Evolutionary conservation across 2,329 filamentous ascomycete genomes (phyloP), one percentile per base, ranked within the genome.

Genomic region (Cadophora gregata): DNA sequence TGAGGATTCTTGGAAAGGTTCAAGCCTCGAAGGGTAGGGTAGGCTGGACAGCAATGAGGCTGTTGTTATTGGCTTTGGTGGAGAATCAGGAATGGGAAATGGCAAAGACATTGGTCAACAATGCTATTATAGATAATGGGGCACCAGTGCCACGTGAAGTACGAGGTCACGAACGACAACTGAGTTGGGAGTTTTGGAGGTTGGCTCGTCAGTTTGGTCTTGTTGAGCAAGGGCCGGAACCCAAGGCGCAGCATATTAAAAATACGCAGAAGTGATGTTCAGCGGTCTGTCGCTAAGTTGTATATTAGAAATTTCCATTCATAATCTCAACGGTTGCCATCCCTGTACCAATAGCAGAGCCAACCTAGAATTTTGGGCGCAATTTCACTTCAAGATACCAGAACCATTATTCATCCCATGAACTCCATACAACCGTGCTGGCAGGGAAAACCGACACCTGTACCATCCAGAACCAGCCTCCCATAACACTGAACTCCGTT

Each of bases 1-100:
- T 86, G 72, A 75, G 74, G 58, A 78, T 86, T 47, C 85, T 86
- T 70, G 77, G 81, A 60, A 78, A 80, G 67, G 78, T 86, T 21
- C 74, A 79, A 63, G 69, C 64, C 31, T 62, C 63, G 21, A 67
- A 69, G 12, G 68, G 62, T n/a, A 64, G 48, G 42, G 64, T 70
- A n/a, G 71, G 75, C 8, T 78, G 72, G 71, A 50, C 62, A 7
- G 68, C 76, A 1, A 60, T 77, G 68, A 63, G 65, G 48, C 69
- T 65, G 24, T 33, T 79, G 27, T 61, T 79, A 14, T 42, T 66
- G 16, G 74, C 74, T 25, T 65, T 79, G 59, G 71, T 68, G 8
- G 45, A 71, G 50, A 75, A 75, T 56, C 66, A 74, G 29, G 71
- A 79, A 65, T 72, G 73, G 72, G 72, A 72, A 24, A 36, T 73